Conservation (phyloP, 345 rosid genomes). For the Pseudoturritis turrita region DNA sequence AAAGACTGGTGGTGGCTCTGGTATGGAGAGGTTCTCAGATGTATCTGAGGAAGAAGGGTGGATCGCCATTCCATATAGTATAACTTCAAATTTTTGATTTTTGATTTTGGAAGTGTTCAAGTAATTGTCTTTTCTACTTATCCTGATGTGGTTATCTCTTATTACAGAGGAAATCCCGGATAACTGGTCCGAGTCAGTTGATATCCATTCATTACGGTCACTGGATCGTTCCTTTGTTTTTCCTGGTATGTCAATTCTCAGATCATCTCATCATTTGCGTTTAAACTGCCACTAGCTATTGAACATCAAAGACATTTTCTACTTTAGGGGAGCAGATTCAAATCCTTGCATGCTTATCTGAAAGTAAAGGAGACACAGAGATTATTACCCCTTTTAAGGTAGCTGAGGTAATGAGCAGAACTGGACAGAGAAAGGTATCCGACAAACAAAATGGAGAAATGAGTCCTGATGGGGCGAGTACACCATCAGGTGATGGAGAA, state of each 20-base stretch:
- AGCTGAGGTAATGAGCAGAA: conserved; percentile 83
- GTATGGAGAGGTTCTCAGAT: conserved; percentile 53
- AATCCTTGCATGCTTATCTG: conserved; percentile 84
- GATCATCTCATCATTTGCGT: neutral
- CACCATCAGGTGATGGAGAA: conserved; percentile 43
- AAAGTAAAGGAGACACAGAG: conserved; percentile 69
- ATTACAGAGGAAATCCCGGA: conserved; percentile 68
- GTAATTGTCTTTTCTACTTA: no score
- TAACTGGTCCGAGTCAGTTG: conserved; percentile 56
- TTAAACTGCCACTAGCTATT: neutral
- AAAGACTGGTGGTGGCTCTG: conserved; percentile 33
- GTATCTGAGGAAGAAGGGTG: conserved; percentile 91
- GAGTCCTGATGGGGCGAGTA: conserved; percentile 33
- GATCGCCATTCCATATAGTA: conserved; percentile 86
- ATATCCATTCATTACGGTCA: conserved; percentile 57
- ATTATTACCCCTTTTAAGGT: conserved; percentile 89
- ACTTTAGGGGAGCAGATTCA: conserved; percentile 88
- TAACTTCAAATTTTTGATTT: no score
- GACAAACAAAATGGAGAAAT: conserved; percentile 49
- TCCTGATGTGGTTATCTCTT: neutral
- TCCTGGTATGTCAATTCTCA: conserved; percentile 54
- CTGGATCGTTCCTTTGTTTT: conserved; percentile 87
- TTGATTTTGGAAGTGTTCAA: no score
- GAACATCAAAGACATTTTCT: conserved; percentile 2
- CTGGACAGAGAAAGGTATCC: conserved; percentile 51